Evolutionary conservation across 2,329 filamentous ascomycete species (phyloP).

Genomic region (Aspergillus aculeatinus): DNA sequence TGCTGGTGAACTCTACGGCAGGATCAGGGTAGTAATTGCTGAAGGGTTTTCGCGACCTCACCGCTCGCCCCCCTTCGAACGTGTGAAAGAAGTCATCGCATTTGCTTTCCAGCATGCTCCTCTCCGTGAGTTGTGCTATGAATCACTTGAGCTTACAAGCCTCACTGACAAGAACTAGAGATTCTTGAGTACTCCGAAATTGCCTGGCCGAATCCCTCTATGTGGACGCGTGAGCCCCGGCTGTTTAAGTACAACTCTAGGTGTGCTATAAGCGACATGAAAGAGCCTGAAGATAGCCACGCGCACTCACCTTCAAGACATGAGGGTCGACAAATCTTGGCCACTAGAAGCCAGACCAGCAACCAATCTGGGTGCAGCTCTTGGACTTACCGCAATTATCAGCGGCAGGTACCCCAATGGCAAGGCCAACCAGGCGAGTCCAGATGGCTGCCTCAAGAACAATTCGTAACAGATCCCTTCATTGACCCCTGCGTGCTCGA

Average conservation of each 20-base stretch:
- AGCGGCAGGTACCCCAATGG: slow-evolving; percentile 29
- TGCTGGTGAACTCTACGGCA: slow-evolving; percentile 67
- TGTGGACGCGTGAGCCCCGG: slow-evolving; percentile 60
- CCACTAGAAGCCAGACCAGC: slow-evolving; percentile 22
- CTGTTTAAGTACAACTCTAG: slow-evolving; percentile 36
- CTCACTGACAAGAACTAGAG: slow-evolving; percentile 49
- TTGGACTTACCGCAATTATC: slow-evolving; percentile 35
- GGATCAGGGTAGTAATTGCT: slow-evolving; percentile 73
- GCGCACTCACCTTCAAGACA: slow-evolving; percentile 60
- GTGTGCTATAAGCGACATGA: slow-evolving; percentile 32
- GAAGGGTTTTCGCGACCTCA: slow-evolving; percentile 64
- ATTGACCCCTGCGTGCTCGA: slow-evolving; percentile 38
- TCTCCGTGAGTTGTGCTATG: slow-evolving; percentile 54
- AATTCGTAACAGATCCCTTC: slow-evolving; percentile 42
- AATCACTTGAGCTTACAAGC: neutral
- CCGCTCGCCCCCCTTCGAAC: slow-evolving; percentile 57
- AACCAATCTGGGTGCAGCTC: slow-evolving; percentile 24
- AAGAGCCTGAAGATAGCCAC: slow-evolving; percentile 57
- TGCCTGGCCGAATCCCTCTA: slow-evolving; percentile 73
- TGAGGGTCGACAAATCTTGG: slow-evolving; percentile 21
- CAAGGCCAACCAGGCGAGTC: slow-evolving; percentile 23
- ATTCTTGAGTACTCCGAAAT: slow-evolving; percentile 71
- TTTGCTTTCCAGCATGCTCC: slow-evolving; percentile 88
- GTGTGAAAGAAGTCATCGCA: slow-evolving; percentile 68
- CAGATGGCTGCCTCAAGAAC: slow-evolving; percentile 31